Evolutionary conservation across 2,329 filamentous ascomycete genomes (phyloP).

Genomic region (Raffaelea deltoideospora): DNA sequence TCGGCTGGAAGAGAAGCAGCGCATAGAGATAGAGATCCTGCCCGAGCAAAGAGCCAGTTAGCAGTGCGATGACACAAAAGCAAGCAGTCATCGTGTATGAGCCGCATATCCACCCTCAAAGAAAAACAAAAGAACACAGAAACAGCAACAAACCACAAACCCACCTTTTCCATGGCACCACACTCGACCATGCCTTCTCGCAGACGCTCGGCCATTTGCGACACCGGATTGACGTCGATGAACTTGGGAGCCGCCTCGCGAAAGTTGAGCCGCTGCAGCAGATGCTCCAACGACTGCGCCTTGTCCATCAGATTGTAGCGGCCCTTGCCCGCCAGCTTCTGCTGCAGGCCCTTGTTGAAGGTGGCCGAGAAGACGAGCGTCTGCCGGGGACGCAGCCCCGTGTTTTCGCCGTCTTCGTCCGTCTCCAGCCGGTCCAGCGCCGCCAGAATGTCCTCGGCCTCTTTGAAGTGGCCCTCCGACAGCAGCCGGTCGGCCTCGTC

Average conservation of each 20-base stretch:
- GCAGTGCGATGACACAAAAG: background rate
- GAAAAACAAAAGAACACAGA: background rate
- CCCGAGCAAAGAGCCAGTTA: conserved; percentile 7
- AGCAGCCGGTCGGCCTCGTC: conserved; percentile 90
- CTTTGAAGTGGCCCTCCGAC: conserved; percentile 89
- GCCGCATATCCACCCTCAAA: too few relatives aligned
- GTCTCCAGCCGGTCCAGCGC: conserved; percentile 62
- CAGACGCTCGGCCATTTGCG: conserved; percentile 74
- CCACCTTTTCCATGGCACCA: conserved; percentile 76
- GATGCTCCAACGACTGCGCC: conserved; percentile 78
- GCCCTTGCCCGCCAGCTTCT: conserved; percentile 71
- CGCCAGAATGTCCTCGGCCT: conserved; percentile 74
- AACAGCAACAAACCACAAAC: background rate
- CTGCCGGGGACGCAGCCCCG: conserved; percentile 44
- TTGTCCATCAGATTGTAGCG: conserved; percentile 53
- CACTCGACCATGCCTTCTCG: conserved; percentile 89
- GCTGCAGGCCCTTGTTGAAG: conserved; percentile 80
- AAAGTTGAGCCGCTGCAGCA: conserved; percentile 82
- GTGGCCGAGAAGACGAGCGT: conserved; percentile 95
- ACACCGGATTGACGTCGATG: conserved; percentile 78
- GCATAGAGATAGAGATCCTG: conserved; percentile 87
- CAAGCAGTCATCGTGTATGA: too few relatives aligned
- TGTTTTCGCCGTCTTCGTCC: conserved; percentile 30
- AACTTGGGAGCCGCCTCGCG: conserved; percentile 72
- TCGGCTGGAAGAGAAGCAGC: conserved; percentile 67